Evolutionary conservation across 345 rosid species (phyloP).

Genomic region (Melaleuca quinquenervia): DNA sequence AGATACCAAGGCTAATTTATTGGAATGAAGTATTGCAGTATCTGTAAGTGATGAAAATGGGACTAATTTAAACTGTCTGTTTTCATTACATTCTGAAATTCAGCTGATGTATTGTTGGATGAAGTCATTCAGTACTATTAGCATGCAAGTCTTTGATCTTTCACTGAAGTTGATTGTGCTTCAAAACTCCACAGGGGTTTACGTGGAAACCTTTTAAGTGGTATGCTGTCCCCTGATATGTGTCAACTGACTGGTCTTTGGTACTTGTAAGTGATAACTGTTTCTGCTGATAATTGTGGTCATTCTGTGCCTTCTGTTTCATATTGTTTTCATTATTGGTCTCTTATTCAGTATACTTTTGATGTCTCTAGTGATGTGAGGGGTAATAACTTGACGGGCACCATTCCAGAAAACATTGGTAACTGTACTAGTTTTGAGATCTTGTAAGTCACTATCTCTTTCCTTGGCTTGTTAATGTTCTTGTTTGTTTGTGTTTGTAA

Average conservation of each 20-base stretch:
- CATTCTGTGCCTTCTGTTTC: background rate
- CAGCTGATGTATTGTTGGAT: background rate
- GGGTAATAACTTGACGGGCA: slow-evolving; percentile 75
- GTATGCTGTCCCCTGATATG: slow-evolving; percentile 75
- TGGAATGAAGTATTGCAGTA: slow-evolving; percentile 98
- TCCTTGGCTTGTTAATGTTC: background rate
- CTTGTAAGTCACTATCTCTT: slow-evolving; percentile 32
- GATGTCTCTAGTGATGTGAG: slow-evolving; percentile 69
- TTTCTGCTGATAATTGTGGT: background rate
- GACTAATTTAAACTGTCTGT: background rate
- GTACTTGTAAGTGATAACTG: slow-evolving; percentile 71
- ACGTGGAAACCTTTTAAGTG: slow-evolving; percentile 70
- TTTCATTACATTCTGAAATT: background rate
- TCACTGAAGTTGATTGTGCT: background rate
- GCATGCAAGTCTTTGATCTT: background rate
- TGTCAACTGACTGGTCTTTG: slow-evolving; percentile 93
- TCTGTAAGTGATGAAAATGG: slow-evolving; percentile 41
- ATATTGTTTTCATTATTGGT: background rate
- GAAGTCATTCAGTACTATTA: too few species aligned
- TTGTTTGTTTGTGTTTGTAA: background rate
- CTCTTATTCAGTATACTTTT: background rate
- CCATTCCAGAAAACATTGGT: slow-evolving; percentile 83
- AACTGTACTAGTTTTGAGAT: slow-evolving; percentile 95
- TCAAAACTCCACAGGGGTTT: slow-evolving; percentile 44
- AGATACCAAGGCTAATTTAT: slow-evolving; percentile 76